Evolutionary conservation across 164 flowering plant species (phyloP).

Genomic region (Buxus sempervirens): DNA sequence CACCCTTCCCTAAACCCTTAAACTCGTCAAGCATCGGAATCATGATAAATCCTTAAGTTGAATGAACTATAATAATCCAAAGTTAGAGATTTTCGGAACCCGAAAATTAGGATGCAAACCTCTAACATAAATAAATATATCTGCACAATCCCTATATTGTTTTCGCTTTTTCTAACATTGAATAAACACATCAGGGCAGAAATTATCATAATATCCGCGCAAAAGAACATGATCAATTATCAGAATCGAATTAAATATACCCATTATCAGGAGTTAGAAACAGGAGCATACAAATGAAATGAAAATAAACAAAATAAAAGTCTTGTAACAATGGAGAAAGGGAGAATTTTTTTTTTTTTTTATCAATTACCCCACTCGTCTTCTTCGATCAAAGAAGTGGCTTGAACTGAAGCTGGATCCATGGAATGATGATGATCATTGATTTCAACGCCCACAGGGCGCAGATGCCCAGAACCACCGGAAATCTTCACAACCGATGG

Average conservation of each 20-base stretch:
- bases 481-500: conserved; percentile 18
- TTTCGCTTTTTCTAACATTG: too few species aligned
- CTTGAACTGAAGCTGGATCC: conserved; percentile 50
- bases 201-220: not conserved
- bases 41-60: too few species aligned
- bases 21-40: too few species aligned
- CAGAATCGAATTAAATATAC: not conserved
- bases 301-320: too few species aligned
- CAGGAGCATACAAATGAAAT: not conserved
- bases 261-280: not conserved
- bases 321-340: too few species aligned
- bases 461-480: conserved; percentile 35
- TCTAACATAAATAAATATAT: too few species aligned
- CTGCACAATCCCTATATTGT: not conserved
- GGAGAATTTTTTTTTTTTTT: too few species aligned
- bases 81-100: too few species aligned
- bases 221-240: not conserved
- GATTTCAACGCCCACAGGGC: conserved; percentile 51
- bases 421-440: conserved; percentile 56
- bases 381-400: conserved; percentile 52
- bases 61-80: too few species aligned
- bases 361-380: conserved; percentile 70
- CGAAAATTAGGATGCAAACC: too few species aligned
- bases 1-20: too few species aligned
- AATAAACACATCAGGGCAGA: not conserved